Evolutionary conservation across 2,329 filamentous ascomycete genomes (phyloP).

Genomic region (Chrysosporium keratinophilum): DNA sequence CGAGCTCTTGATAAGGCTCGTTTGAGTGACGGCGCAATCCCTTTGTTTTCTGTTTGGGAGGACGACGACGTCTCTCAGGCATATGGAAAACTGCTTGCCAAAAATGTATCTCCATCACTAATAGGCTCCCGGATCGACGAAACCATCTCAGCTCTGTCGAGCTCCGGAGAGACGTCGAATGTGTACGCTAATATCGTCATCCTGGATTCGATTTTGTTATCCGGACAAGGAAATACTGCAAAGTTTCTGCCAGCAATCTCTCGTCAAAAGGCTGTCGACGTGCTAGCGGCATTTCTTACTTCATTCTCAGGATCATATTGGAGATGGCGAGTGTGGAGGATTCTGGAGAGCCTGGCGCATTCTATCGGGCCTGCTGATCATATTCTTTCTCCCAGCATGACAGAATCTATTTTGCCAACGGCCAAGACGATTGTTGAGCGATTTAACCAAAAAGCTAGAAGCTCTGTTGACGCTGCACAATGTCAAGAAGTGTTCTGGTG

Average conservation of each 20-base stretch:
- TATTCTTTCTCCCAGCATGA: conserved; percentile 16
- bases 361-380: conserved; percentile 20
- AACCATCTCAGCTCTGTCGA: not conserved
- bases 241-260: not conserved
- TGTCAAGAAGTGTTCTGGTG: conserved; percentile 32
- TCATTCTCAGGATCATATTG: conserved; percentile 27
- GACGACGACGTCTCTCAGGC: conserved; percentile 34
- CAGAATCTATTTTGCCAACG: conserved; percentile 21
- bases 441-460: conserved; percentile 22
- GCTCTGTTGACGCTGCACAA: conserved; percentile 13
- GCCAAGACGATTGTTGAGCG: conserved; percentile 25
- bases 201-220: conserved; percentile 28
- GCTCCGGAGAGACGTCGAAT: conserved; percentile 15
- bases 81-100: conserved; percentile 28
- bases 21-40: conserved; percentile 17
- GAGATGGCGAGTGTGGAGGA: conserved; percentile 35
- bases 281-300: conserved; percentile 21
- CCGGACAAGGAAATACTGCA: conserved; percentile 19
- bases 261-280: conserved; percentile 3
- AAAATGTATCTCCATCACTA: conserved; percentile 24
- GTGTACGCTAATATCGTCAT: conserved; percentile 31
- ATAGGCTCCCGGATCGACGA: conserved; percentile 24
- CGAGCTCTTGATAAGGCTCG: conserved; percentile 29
- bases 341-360: conserved; percentile 27
- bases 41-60: conserved; percentile 35